Conservation (phyloP, 2,329 filamentous ascomycete species). For the Fusarium paranaense region DNA sequence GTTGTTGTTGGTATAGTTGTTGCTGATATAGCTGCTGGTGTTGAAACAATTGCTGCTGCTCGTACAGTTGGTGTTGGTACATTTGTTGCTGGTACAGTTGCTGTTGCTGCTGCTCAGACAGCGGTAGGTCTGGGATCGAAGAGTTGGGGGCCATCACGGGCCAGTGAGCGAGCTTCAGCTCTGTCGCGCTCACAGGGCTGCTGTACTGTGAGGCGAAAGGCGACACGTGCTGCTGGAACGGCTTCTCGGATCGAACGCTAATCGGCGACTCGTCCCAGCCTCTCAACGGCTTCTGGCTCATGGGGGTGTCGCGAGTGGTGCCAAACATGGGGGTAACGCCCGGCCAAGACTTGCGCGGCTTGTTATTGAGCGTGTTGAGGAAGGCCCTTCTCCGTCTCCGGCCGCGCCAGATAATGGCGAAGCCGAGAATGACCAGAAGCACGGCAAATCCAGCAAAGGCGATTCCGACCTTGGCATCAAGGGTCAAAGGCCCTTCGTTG, state of each 20-base stretch:
- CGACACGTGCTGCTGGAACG: constrained; percentile 64
- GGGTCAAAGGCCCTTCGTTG: constrained; percentile 58
- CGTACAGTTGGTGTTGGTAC: constrained; percentile 3
- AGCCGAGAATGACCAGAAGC: constrained; percentile 61
- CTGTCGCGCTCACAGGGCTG: constrained; percentile 64
- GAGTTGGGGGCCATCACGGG: constrained; percentile 24
- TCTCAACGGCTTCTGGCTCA: constrained; percentile 64
- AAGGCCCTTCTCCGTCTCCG: constrained; percentile 66
- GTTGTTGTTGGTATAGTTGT: constrained; percentile 16
- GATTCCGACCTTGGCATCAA: constrained; percentile 70
- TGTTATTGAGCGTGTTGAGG: constrained; percentile 60
- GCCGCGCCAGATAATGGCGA: constrained; percentile 67
- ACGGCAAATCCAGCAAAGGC: constrained; percentile 63
- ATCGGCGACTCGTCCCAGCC: constrained; percentile 67
- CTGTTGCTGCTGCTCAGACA: not conserved
- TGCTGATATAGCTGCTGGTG: constrained; percentile 5
- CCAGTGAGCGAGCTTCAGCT: constrained; percentile 43
- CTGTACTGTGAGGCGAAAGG: constrained; percentile 71
- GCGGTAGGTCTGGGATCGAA: not conserved
- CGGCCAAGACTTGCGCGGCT: constrained; percentile 57
- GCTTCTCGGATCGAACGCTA: constrained; percentile 55
- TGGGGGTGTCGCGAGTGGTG: constrained; percentile 55
- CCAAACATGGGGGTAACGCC: constrained; percentile 34
- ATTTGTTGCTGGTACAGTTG: constrained; percentile 15
- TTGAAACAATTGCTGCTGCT: constrained; percentile 12